A percentile compares a stretch with the other conserved stretches of the same genome.
These are phyloP conservation scores for Pseudevernia furfuracea DNA, from an alignment of 495 filamentous ascomycete species.

Conservation along the genomic window DNA sequence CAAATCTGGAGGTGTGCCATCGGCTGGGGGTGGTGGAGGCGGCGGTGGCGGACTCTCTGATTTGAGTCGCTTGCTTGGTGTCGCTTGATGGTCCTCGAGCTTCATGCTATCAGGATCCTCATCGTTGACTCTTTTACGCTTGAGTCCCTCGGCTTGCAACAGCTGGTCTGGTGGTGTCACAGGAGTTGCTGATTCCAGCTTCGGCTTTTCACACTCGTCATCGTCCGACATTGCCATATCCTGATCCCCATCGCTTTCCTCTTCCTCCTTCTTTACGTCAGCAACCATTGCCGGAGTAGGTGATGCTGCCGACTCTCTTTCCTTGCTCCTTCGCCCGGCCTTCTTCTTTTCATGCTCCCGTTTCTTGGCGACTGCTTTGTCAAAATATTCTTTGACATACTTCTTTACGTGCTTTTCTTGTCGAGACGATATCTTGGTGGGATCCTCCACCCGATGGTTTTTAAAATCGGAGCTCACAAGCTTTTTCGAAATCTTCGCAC, in stretches of 20 bases:
- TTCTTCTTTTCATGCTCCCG: constrained; percentile 59
- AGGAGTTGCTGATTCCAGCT: constrained; percentile 27
- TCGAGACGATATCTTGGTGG: constrained; percentile 67
- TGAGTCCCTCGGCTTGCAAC: constrained; percentile 40
- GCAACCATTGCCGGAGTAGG: background rate
- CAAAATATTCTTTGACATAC: constrained; percentile 76
- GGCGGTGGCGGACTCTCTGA: constrained; percentile 36
- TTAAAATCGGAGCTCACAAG: constrained; percentile 86
- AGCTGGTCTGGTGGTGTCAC: constrained; percentile 27
- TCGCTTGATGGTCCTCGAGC: constrained; percentile 27
- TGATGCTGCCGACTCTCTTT: constrained; percentile 9
- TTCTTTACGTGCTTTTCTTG: constrained; percentile 74
- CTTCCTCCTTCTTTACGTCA: constrained; percentile 27
- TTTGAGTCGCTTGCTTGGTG: constrained; percentile 33
- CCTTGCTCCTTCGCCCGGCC: constrained; percentile 39
- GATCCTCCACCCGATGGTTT: constrained; percentile 72
- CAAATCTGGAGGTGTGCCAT: constrained; percentile 1
- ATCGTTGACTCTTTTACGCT: constrained; percentile 51
- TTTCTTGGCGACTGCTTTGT: constrained; percentile 73
- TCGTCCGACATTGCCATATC: constrained; percentile 51
- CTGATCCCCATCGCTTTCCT: constrained; percentile 36
- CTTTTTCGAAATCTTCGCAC: constrained; percentile 60
- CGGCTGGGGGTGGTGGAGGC: constrained; percentile 37
- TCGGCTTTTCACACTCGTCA: constrained; percentile 36
- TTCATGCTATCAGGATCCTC: constrained; percentile 26